phyloP scores from a whole-genome alignment of 2,329 filamentous ascomycete genomes.

The Penicillium decumbens region DNA sequence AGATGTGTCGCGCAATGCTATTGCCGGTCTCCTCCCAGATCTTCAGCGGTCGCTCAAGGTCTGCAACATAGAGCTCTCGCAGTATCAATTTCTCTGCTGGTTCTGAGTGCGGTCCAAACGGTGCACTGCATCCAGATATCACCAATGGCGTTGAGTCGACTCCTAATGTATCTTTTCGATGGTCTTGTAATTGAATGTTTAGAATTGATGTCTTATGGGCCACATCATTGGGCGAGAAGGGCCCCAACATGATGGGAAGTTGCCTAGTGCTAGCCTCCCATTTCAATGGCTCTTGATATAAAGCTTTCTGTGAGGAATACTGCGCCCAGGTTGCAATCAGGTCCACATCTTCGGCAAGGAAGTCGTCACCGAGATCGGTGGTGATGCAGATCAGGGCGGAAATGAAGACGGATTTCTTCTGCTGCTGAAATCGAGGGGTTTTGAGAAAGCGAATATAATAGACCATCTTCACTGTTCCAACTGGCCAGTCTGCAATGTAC shows the following conservation, averaged over 20 bases:
- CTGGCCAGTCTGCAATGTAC: background rate
- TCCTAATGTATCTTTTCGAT: slow-evolving; percentile 21
- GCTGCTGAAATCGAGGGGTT: slow-evolving; percentile 48
- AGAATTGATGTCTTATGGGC: slow-evolving; percentile 28
- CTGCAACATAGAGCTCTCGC: slow-evolving; percentile 48
- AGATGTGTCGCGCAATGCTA: slow-evolving; percentile 67
- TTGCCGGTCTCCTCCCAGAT: slow-evolving; percentile 69
- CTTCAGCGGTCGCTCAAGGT: slow-evolving; percentile 36
- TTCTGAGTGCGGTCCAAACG: slow-evolving; percentile 36
- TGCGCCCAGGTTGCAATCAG: slow-evolving; percentile 26
- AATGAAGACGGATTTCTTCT: slow-evolving; percentile 43
- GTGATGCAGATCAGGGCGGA: slow-evolving; percentile 59
- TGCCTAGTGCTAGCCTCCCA: slow-evolving; percentile 37
- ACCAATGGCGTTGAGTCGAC: slow-evolving; percentile 41
- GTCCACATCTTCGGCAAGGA: slow-evolving; percentile 47
- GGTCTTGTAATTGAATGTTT: slow-evolving; percentile 18
- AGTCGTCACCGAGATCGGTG: slow-evolving; percentile 64
- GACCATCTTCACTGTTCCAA: slow-evolving; percentile 41
- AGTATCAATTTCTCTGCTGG: slow-evolving; percentile 53
- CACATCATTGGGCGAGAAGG: slow-evolving; percentile 23
- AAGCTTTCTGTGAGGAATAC: slow-evolving; percentile 12
- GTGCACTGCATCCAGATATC: slow-evolving; percentile 55
- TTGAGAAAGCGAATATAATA: slow-evolving; percentile 67
- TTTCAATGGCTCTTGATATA: slow-evolving; percentile 24
- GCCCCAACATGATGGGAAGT: slow-evolving; percentile 30